These are phyloP conservation scores for Eremomyces bilateralis DNA, from an alignment of 495 filamentous ascomycete species.

Conservation along the genomic window DNA sequence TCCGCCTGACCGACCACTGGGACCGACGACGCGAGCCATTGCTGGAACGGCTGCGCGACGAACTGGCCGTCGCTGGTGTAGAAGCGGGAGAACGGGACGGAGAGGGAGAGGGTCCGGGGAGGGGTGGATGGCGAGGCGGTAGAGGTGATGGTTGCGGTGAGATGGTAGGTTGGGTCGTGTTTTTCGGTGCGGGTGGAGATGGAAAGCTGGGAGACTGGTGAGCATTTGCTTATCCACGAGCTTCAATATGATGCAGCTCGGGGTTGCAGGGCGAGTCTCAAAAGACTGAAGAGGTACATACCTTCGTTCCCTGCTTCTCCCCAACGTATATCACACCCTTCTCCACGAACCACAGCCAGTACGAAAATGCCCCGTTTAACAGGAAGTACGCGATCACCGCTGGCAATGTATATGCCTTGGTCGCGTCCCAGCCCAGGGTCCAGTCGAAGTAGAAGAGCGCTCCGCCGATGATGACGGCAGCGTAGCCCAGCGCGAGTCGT, in stretches of 20 bases:
- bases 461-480: slow-evolving; percentile 55
- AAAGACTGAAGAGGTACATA: slow-evolving; percentile 2
- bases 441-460: slow-evolving; percentile 81
- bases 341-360: slow-evolving; percentile 77
- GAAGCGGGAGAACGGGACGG: slow-evolving; percentile 61
- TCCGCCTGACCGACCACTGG: slow-evolving; percentile 46
- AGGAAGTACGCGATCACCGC: slow-evolving; percentile 63
- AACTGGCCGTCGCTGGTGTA: slow-evolving; percentile 69
- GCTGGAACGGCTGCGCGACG: slow-evolving; percentile 63
- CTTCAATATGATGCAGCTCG: too few relatives aligned
- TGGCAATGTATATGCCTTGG: slow-evolving; percentile 48
- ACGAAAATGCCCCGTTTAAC: slow-evolving; percentile 57
- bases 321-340: slow-evolving; percentile 63
- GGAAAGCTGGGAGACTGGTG: slow-evolving; percentile 6
- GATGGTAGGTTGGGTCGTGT: slow-evolving; percentile 53
- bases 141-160: slow-evolving; percentile 77
- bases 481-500: slow-evolving; percentile 63
- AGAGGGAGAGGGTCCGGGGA: slow-evolving; percentile 62
- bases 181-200: slow-evolving; percentile 51
- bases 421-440: slow-evolving; percentile 66
- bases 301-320: slow-evolving; percentile 32
- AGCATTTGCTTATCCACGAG: background rate
- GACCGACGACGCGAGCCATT: slow-evolving; percentile 50
- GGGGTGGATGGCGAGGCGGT: slow-evolving; percentile 60
- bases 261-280: too few relatives aligned